Percentiles rank a stretch among this genome's conserved stretches.
These are phyloP conservation scores for Mycena sp. DNA, from an alignment of 1,284 basidiomycete genomes.

Conservation along the genomic window DNA sequence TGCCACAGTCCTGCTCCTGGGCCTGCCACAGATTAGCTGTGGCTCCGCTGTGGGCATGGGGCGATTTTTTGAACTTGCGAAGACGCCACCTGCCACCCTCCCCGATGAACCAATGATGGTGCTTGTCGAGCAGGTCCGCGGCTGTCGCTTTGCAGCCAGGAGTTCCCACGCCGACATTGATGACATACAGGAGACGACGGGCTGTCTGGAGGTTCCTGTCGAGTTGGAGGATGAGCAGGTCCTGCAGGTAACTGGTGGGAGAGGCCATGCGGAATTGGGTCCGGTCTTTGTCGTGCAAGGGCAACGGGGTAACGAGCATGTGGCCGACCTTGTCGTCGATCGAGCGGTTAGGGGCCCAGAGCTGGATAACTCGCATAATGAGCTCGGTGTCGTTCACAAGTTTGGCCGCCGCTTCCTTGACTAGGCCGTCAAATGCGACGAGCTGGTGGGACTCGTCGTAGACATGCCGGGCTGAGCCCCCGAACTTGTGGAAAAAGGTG, in stretches of 20 bases:
- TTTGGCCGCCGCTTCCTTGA: constrained; percentile 14
- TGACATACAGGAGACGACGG: constrained; percentile 14
- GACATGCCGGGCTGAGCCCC: constrained; percentile 14
- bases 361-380: constrained; percentile 12
- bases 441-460: constrained; percentile 7
- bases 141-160: constrained; percentile 13
- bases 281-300: constrained; percentile 13
- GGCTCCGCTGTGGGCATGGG: constrained; percentile 6
- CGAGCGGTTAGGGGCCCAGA: constrained; percentile 7
- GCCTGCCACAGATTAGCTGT: constrained; percentile 5
- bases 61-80: constrained; percentile 12
- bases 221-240: constrained; percentile 13
- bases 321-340: constrained; percentile 7
- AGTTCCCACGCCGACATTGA: constrained; percentile 11
- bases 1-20: constrained; percentile 11
- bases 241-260: constrained; percentile 12
- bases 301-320: constrained; percentile 10
- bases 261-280: constrained; percentile 16
- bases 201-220: constrained; percentile 15
- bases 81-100: constrained; percentile 12
- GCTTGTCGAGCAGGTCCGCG: constrained; percentile 6
- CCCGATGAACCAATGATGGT: constrained; percentile 14
- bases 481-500: constrained; percentile 12
- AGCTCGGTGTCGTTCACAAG: constrained; percentile 10
- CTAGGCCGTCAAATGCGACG: neutral